Evolutionary conservation across 495 filamentous ascomycete species (phyloP).

Genomic region (Trichoderma asperelloides): DNA sequence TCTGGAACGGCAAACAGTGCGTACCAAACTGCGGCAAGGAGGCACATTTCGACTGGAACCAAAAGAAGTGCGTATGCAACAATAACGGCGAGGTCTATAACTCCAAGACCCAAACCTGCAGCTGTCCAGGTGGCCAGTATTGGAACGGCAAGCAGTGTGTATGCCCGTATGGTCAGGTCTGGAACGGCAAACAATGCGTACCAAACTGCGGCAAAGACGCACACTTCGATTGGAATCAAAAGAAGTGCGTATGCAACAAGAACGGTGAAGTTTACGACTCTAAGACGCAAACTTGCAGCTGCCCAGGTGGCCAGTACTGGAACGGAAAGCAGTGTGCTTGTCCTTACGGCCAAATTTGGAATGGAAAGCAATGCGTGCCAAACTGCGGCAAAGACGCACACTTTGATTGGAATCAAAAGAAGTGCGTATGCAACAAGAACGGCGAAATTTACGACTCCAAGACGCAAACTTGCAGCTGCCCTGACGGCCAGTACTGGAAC

Average conservation of each 20-base stretch:
- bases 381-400: constrained; percentile 4
- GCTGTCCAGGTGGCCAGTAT: background rate
- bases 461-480: background rate
- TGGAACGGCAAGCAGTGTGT: constrained; percentile 4
- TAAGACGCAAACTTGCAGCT: constrained; percentile 7
- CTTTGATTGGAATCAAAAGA: background rate
- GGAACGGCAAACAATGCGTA: background rate
- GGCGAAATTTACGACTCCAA: background rate
- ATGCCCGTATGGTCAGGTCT: background rate
- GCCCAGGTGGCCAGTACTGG: background rate
- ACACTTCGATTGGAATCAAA: background rate
- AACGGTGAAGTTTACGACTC: background rate
- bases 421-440: constrained; percentile 7
- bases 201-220: constrained; percentile 5
- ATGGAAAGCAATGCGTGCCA: background rate
- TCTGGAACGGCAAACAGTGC: background rate
- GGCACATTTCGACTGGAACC: background rate
- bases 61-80: constrained; percentile 9
- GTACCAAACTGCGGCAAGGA: constrained; percentile 8
- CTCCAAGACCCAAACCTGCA: background rate
- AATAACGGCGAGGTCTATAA: constrained; percentile 4
- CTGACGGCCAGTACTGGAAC: background rate
- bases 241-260: constrained; percentile 9
- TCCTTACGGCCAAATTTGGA: background rate
- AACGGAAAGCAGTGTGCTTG: constrained; percentile 6